Percentiles rank a stretch among this genome's conserved stretches.
Conservation (phyloP, 2,329 filamentous ascomycete species). For the Ambrosiella beaveri region DNA sequence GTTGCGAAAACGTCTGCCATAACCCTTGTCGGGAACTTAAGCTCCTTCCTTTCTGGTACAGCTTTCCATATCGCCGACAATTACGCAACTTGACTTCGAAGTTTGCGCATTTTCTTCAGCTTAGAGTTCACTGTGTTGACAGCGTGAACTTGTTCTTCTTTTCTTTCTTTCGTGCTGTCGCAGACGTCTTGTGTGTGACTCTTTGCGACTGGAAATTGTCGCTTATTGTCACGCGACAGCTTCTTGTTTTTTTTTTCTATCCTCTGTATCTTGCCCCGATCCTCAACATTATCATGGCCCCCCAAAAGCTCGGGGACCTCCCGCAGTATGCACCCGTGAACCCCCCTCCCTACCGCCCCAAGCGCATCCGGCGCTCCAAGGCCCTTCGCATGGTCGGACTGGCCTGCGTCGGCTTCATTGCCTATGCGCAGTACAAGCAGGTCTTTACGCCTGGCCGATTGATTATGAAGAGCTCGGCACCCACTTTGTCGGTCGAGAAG, state of each 20-base stretch:
- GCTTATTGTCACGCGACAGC: background rate
- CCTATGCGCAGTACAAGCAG: conserved; percentile 32
- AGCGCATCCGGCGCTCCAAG: conserved; percentile 26
- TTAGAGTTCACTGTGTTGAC: too few relatives aligned
- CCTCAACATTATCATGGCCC: background rate
- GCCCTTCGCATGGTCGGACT: conserved; percentile 27
- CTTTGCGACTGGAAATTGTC: background rate
- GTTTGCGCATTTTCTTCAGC: too few relatives aligned
- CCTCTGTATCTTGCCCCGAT: background rate
- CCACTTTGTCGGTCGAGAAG: conserved; percentile 31
- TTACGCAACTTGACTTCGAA: too few relatives aligned
- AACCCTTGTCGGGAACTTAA: background rate
- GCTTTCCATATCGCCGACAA: background rate
- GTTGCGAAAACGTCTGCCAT: background rate
- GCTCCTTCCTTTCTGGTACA: background rate
- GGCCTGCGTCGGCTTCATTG: conserved; percentile 32
- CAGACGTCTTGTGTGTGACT: background rate
- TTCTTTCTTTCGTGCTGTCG: background rate
- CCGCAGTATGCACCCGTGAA: background rate
- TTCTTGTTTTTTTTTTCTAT: too few relatives aligned
- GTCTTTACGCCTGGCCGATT: conserved; percentile 16
- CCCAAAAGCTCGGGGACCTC: background rate
- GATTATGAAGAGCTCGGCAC: conserved; percentile 11
- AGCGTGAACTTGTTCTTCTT: background rate
- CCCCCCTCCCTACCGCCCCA: conserved; percentile 15